Conservation (phyloP, 345 rosid species). For the Durio zibethinus region DNA sequence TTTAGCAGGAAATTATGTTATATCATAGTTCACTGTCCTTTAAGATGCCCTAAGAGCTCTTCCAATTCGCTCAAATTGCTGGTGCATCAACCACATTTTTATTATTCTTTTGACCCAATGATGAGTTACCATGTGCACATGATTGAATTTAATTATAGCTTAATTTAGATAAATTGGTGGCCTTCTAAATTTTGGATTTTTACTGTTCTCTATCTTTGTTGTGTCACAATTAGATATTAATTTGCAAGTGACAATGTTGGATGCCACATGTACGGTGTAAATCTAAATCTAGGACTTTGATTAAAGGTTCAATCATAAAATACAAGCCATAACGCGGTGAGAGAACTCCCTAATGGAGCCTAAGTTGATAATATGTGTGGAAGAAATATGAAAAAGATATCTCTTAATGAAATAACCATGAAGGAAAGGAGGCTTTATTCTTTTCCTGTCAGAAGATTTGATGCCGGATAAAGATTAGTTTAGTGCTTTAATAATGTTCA, state of each 20-base stretch:
- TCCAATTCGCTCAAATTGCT: conserved; percentile 5
- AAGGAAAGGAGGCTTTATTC: not conserved
- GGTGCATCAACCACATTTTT: not conserved
- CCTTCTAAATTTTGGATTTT: conserved; percentile 3
- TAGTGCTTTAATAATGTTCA: conserved; percentile 22
- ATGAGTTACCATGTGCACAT: not conserved
- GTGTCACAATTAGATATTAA: not conserved
- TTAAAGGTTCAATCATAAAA: no score
- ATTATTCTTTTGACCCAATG: conserved; percentile 7
- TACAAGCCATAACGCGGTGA: no score
- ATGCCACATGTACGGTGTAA: conserved; percentile 6
- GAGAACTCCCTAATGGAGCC: no score
- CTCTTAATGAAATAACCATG: not conserved
- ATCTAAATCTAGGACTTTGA: conserved; percentile 1
- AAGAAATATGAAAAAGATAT: not conserved
- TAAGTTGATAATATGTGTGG: no score
- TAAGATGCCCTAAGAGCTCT: conserved; percentile 1
- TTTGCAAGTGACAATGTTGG: not conserved
- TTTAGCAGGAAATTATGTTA: not conserved
- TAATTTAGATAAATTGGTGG: not conserved
- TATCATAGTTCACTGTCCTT: not conserved
- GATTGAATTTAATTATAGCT: not conserved
- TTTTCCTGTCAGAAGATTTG: conserved; percentile 14
- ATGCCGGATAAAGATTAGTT: conserved; percentile 14
- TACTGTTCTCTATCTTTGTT: not conserved